Base-by-base conservation (phyloP, 345 rosid species). In the Physaria fendleri region DNA sequence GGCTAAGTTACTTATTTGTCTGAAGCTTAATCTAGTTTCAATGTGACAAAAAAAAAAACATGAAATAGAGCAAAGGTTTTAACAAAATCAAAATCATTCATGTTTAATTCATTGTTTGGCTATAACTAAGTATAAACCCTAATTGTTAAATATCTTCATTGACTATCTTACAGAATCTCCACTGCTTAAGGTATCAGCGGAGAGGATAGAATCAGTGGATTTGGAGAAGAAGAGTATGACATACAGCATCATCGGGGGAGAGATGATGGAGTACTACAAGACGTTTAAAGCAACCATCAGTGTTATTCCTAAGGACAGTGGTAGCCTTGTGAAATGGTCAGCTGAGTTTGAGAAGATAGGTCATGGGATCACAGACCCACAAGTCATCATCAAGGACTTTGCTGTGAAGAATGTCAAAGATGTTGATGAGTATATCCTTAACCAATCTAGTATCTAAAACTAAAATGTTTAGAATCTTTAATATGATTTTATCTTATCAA, bases 281-380 rank as follows among this genome's bases (percentile, higher is more conserved):
- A 68, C 41, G 4, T 92, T 92, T 85, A 78, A 77, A 35, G 81
- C 78, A 38, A 68, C 66, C 61, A 66, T 92, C 59, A 44, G 14
- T 13, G 78, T 84, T 5, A 18, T 41, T 44, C 87, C 98, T 8
- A 84, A 85, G 59, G 84, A 80, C 11, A 85, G 88, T 37, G 95
- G 90, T n/a, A 74, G 87, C 81, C 51, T 78, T 78, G 74, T 75
- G 72, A 82, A 82, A 60, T 92, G 98, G 98, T 76, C 75, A 0
- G 84, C 85, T 38, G 83, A 78, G 66, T 92, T 71, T 51, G 88
- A 84, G 70, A 88, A 84, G 77, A 76, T 82, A n/a, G 80, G 70
- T 22, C 84, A 82, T 12, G 95, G 84, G 46, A 64, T 84, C 59
- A 81, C 79, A 0, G 95, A 84, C 8, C 96, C 97, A 1, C 77